These are phyloP conservation scores for Sordariomycetes sp. DNA, from an alignment of 2,329 filamentous ascomycete species.

Conservation along the genomic window DNA sequence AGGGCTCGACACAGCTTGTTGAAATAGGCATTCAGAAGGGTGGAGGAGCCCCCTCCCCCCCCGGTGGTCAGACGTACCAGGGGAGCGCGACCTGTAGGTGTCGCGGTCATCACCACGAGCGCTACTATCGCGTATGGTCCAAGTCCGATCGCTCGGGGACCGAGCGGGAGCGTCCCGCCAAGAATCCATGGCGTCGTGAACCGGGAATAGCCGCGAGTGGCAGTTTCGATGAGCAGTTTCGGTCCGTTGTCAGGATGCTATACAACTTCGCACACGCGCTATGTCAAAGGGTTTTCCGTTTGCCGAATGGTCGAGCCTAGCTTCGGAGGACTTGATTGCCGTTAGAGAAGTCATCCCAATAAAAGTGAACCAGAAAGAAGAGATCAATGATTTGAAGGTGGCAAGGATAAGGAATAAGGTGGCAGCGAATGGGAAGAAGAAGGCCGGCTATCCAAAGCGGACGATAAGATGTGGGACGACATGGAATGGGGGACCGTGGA, in stretches of 20 bases:
- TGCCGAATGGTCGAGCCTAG: conserved; percentile 21
- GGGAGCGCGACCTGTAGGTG: conserved; percentile 55
- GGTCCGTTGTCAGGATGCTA: conserved; percentile 9
- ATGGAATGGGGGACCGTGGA: neutral
- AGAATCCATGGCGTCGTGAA: conserved; percentile 30
- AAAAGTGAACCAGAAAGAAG: conserved; percentile 9
- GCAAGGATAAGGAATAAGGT: neutral
- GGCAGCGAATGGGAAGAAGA: neutral
- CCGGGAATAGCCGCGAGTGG: neutral
- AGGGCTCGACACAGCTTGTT: neutral
- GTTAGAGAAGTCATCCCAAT: conserved; percentile 41
- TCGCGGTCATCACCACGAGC: conserved; percentile 36
- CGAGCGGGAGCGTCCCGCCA: conserved; percentile 38
- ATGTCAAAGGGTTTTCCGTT: conserved; percentile 10
- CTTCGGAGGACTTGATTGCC: conserved; percentile 36
- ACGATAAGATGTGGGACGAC: neutral
- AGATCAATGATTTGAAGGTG: conserved; percentile 6
- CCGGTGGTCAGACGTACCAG: conserved; percentile 40
- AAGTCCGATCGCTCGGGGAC: conserved; percentile 38
- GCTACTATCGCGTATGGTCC: conserved; percentile 40
- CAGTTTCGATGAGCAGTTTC: conserved; percentile 6
- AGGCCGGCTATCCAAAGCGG: neutral
- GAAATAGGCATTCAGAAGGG: neutral
- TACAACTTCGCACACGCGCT: conserved; percentile 4
- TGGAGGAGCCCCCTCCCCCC: neutral